Evolutionary conservation across 768 basidiomycete species (phyloP), one percentile per base, ranked within the genome.

Genomic region (Trametes sanguinea): DNA sequence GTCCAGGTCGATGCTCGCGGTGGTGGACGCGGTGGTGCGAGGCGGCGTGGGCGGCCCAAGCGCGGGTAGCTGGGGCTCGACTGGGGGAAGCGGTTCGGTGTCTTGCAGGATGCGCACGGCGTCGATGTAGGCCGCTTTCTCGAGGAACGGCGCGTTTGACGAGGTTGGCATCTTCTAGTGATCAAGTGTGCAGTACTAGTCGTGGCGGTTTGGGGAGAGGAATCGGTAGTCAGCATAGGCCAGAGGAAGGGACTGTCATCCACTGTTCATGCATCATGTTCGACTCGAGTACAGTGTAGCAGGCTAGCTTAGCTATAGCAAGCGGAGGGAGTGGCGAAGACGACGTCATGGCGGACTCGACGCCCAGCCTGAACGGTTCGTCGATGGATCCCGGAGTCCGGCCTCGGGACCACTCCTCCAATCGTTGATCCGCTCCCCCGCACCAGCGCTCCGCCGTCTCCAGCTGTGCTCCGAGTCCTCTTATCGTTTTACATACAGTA

Each of bases 1-100:
- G 44, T 64, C 52, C 51, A 70, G 52, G 44, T 64, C 64, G 37
- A 70, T 63, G 7, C 54, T 61, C 4, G 43, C 55, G 16, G 40
- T 45, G 13, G 54, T 56, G 3, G 39, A 57, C 4, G 46, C 56
- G 3, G 56, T 57, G 2, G 47, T 50, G 6, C 11, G 22, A 9
- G 56, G 56, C 27, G 27, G 37, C 16, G 39, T 32, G 6, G 57
- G 57, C n/a, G 27, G 56, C 37, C 11, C 32, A 6, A 33, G 13
- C 7, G 47, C 57, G 5, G 47, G 48, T 5, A 14, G 22, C 22
- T 22, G 16, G 8, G 57, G 40, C 50, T 58, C 47, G 33, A 50
- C 7, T 2, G 47, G 39, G 6, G 56, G 57, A 7, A 51, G 11
- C 3, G 57, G 48, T 29, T 58, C 57, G 3, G 39, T 58, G 32